Percentiles rank a stretch among this genome's conserved stretches.
phyloP scores from a whole-genome alignment of 2,329 filamentous ascomycete genomes.

The Beauveria sp. region DNA sequence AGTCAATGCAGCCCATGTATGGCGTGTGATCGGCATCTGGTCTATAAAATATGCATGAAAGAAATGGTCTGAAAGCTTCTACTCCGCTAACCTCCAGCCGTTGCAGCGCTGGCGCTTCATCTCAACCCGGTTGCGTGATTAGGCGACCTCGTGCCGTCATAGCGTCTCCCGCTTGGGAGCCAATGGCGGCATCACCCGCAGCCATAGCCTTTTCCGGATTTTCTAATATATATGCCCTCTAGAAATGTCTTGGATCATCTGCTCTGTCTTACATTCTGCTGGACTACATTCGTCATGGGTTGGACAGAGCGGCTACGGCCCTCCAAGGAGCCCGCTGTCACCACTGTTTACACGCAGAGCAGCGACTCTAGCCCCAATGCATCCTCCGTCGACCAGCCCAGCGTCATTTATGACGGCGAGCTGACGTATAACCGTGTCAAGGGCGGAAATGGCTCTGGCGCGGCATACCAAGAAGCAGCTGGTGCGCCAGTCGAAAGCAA shows the following conservation, averaged over 20 bases:
- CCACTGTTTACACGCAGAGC: neutral
- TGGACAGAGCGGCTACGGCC: slow-evolving; percentile 1
- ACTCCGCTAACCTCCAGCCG: neutral
- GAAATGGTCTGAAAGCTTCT: neutral
- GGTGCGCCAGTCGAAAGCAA: slow-evolving; percentile 53
- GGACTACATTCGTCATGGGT: neutral
- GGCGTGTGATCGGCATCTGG: neutral
- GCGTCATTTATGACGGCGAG: slow-evolving; percentile 29
- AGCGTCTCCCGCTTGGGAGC: neutral
- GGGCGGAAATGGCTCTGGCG: slow-evolving; percentile 41
- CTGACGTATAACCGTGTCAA: slow-evolving; percentile 33
- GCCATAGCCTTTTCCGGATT: neutral
- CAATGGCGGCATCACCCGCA: neutral
- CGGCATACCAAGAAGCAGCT: slow-evolving; percentile 51
- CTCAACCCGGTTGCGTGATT: slow-evolving; percentile 4
- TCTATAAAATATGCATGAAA: neutral
- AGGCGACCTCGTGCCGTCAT: neutral
- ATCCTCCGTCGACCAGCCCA: neutral
- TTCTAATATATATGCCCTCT: neutral
- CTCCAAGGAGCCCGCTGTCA: neutral
- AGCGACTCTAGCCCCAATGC: neutral
- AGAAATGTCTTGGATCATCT: neutral
- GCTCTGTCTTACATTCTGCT: neutral
- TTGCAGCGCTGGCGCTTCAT: neutral
- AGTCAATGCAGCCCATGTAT: neutral